These are phyloP conservation scores for Candolleomyces eurysporus DNA, from an alignment of 768 basidiomycete species.

Conservation along the genomic window DNA sequence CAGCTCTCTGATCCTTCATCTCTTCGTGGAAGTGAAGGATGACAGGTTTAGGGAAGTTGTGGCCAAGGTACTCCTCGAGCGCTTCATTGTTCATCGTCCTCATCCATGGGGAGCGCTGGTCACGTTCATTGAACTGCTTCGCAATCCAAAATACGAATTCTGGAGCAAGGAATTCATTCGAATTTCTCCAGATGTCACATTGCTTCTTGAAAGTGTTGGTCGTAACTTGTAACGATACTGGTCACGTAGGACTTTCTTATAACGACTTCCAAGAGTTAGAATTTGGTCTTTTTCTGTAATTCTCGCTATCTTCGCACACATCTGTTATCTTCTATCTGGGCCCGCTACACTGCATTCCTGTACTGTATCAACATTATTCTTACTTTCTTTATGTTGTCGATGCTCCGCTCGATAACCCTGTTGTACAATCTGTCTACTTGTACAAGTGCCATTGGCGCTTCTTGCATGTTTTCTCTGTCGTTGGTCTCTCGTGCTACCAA, in stretches of 20 bases:
- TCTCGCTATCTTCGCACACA: slow-evolving; percentile 81
- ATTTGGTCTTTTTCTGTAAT: slow-evolving; percentile 53
- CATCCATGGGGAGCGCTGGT: slow-evolving; percentile 96
- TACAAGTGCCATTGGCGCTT: background rate
- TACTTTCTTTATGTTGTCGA: slow-evolving; percentile 35
- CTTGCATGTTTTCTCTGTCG: background rate
- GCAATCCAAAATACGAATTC: slow-evolving; percentile 88
- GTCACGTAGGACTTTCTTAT: slow-evolving; percentile 15
- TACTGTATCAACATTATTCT: slow-evolving; percentile 76
- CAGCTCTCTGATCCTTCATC: slow-evolving; percentile 83
- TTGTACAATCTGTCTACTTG: slow-evolving; percentile 30
- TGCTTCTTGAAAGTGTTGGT: slow-evolving; percentile 81
- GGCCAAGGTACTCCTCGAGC: slow-evolving; percentile 88
- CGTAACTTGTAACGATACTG: slow-evolving; percentile 9
- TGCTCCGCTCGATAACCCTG: slow-evolving; percentile 12
- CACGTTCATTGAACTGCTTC: slow-evolving; percentile 90
- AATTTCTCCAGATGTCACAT: slow-evolving; percentile 81
- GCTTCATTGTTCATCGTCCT: slow-evolving; percentile 91
- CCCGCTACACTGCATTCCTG: slow-evolving; percentile 64
- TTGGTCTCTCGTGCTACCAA: background rate
- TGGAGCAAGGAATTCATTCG: slow-evolving; percentile 87
- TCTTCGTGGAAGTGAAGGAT: slow-evolving; percentile 78
- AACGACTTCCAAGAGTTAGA: slow-evolving; percentile 78
- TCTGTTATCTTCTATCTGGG: slow-evolving; percentile 65
- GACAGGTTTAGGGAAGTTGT: slow-evolving; percentile 79